Conservation (phyloP, 768 basidiomycete genomes). For the Cystofilobasidium bisporidii region DNA sequence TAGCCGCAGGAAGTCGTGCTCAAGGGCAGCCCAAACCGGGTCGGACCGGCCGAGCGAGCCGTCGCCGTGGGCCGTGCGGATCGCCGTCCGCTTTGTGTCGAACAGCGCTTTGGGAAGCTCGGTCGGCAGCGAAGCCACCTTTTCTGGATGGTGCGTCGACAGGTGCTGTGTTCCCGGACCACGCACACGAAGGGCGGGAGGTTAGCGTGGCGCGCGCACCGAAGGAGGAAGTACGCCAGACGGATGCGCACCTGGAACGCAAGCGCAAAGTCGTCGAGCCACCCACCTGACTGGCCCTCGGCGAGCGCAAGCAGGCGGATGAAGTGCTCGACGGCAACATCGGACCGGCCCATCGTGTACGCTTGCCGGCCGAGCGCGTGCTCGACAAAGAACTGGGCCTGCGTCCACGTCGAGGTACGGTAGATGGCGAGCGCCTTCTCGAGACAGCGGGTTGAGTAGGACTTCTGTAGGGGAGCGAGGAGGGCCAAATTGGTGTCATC, state of each 20-base stretch:
- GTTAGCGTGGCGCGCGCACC: background rate
- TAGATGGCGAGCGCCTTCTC: constrained; percentile 39
- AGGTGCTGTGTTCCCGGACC: too few species aligned
- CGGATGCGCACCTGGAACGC: constrained; percentile 70
- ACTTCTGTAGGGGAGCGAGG: constrained; percentile 36
- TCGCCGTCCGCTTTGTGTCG: constrained; percentile 48
- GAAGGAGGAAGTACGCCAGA: background rate
- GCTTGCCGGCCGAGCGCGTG: constrained; percentile 58
- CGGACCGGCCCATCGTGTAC: constrained; percentile 80
- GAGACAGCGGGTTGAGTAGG: constrained; percentile 41
- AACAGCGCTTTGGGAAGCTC: constrained; percentile 61
- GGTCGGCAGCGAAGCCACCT: constrained; percentile 43
- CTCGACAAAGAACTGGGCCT: constrained; percentile 39
- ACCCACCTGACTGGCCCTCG: constrained; percentile 48
- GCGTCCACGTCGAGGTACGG: constrained; percentile 35
- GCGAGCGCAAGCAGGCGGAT: constrained; percentile 50
- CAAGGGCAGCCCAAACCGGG: constrained; percentile 52
- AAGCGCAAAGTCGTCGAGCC: constrained; percentile 78
- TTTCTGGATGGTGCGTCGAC: constrained; percentile 16
- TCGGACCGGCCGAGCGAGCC: constrained; percentile 1
- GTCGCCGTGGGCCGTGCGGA: constrained; percentile 40
- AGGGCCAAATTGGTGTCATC: background rate
- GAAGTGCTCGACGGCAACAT: constrained; percentile 67
- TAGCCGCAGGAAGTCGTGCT: constrained; percentile 56
- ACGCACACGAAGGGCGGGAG: too few species aligned